Conservation (phyloP, 1,139 yeast species). For the Meyerozyma carpophila region DNA sequence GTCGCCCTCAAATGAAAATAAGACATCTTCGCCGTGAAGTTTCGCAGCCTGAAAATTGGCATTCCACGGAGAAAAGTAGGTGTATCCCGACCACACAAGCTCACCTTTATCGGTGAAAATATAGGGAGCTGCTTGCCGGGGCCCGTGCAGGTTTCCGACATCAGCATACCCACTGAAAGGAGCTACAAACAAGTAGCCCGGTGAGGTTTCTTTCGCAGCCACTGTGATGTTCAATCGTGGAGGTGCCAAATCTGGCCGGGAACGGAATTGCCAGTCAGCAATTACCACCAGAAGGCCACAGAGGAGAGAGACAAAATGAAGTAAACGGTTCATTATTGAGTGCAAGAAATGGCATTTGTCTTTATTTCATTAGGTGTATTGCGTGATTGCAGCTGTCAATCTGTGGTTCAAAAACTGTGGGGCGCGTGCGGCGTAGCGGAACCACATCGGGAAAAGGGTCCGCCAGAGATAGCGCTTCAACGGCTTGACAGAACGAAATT, state of each 20-base stretch:
- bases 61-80: constrained; percentile 25
- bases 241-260: constrained; percentile 30
- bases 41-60: constrained; percentile 27
- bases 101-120: constrained; percentile 27
- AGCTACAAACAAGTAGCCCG: constrained; percentile 26
- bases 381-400: neutral
- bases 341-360: neutral
- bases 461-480: too few species aligned
- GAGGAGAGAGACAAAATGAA: neutral
- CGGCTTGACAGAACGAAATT: too few species aligned
- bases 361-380: neutral
- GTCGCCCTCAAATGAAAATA: constrained; percentile 28
- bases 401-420: neutral
- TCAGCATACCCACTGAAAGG: constrained; percentile 23
- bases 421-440: too few species aligned
- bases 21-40: constrained; percentile 18
- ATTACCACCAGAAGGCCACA: constrained; percentile 2
- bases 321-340: neutral
- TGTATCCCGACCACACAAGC: constrained; percentile 30
- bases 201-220: constrained; percentile 15
- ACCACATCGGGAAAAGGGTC: too few species aligned
- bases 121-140: constrained; percentile 26
- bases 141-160: constrained; percentile 16
- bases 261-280: constrained; percentile 25
- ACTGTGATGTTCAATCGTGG: constrained; percentile 26